A percentile compares a stretch with the other conserved stretches of the same genome.
Conservation (phyloP, 352 stramenopile genomes). For the Pythium volutum region DNA sequence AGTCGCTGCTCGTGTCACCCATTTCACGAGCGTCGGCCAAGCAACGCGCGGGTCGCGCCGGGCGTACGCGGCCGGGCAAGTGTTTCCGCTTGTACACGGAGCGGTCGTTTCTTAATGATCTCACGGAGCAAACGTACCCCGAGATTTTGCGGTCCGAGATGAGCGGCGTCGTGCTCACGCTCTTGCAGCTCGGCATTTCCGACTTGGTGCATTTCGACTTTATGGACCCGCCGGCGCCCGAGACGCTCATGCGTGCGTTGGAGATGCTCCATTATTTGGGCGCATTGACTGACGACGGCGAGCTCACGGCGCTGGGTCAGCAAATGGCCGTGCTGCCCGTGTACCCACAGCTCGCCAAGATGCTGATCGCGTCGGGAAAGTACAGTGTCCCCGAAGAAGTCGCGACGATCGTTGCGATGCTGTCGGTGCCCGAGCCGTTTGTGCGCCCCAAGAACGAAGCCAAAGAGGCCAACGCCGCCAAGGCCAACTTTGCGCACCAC, state of each 20-base stretch:
- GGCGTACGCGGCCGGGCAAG: constrained; percentile 90
- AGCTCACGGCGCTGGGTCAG: constrained; percentile 90
- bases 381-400: constrained; percentile 97
- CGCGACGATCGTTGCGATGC: constrained; percentile 95
- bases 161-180: constrained; percentile 95
- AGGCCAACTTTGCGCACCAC: constrained; percentile 94
- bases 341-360: constrained; percentile 97
- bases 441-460: constrained; percentile 95
- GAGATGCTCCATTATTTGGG: constrained; percentile 98
- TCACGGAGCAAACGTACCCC: constrained; percentile 98
- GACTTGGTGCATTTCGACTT: constrained; percentile 99
- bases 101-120: constrained; percentile 95
- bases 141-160: constrained; percentile 98
- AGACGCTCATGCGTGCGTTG: constrained; percentile 98
- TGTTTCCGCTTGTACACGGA: constrained; percentile 98
- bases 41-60: constrained; percentile 92
- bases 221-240: constrained; percentile 98
- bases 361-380: constrained; percentile 94
- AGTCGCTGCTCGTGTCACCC: constrained; percentile 97
- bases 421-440: constrained; percentile 90
- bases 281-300: constrained; percentile 96
- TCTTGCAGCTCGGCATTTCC: constrained; percentile 98
- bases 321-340: constrained; percentile 97
- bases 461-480: constrained; percentile 96
- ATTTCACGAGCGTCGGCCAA: constrained; percentile 95